These are phyloP conservation scores for Fusarium buharicum DNA, from an alignment of 2,329 filamentous ascomycete species.

Conservation along the genomic window DNA sequence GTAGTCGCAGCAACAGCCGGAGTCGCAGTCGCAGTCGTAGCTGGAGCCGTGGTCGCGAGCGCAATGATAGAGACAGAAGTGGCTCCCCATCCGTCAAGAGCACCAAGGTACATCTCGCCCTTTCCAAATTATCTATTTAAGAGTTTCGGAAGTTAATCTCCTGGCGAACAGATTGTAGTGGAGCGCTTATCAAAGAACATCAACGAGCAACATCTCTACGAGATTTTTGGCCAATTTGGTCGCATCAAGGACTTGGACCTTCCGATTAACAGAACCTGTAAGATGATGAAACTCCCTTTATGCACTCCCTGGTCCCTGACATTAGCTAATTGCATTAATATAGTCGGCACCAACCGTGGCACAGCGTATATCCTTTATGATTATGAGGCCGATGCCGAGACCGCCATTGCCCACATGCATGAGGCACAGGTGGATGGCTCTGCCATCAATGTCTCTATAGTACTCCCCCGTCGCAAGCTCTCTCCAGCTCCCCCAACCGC, in stretches of 20 bases:
- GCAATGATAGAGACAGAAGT: slow-evolving; percentile 53
- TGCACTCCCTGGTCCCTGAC: slow-evolving; percentile 5
- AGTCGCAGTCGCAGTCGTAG: slow-evolving; percentile 45
- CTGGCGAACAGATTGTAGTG: slow-evolving; percentile 78
- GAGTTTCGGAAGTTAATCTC: slow-evolving; percentile 18
- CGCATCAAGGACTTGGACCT: slow-evolving; percentile 87
- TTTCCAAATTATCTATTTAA: background rate
- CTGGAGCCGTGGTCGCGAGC: slow-evolving; percentile 48
- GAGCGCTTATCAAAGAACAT: slow-evolving; percentile 97
- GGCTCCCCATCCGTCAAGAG: slow-evolving; percentile 55
- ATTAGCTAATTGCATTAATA: slow-evolving; percentile 25
- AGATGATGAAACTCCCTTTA: slow-evolving; percentile 47
- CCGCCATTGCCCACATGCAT: slow-evolving; percentile 95
- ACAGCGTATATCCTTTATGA: slow-evolving; percentile 92
- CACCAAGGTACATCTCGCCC: slow-evolving; percentile 61
- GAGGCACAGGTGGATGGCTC: slow-evolving; percentile 92
- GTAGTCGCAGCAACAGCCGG: slow-evolving; percentile 26
- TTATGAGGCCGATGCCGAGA: slow-evolving; percentile 80
- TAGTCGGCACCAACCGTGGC: slow-evolving; percentile 89
- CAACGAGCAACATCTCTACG: slow-evolving; percentile 84
- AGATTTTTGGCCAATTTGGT: slow-evolving; percentile 93
- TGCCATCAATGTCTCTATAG: slow-evolving; percentile 86
- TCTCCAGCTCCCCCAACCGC: slow-evolving; percentile 80
- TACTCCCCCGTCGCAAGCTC: slow-evolving; percentile 84
- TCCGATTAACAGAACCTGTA: slow-evolving; percentile 88